These are phyloP conservation scores for Penicillium atrosanguineum DNA, from an alignment of 495 filamentous ascomycete genomes.

Conservation along the genomic window DNA sequence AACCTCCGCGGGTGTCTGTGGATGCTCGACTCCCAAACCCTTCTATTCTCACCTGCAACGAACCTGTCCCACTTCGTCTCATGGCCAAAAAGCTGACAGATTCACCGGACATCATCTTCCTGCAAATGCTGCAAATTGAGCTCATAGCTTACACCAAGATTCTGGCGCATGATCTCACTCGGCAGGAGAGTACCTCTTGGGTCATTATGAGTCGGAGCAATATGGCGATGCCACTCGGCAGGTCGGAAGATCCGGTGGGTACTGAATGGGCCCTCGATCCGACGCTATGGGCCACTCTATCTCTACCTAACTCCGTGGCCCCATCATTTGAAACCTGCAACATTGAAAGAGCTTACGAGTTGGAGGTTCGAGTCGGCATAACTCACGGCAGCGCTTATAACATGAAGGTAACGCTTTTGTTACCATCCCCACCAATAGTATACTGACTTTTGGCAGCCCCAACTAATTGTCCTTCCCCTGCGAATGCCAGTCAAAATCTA, in stretches of 20 bases:
- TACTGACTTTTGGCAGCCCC: conserved; percentile 44
- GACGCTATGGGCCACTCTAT: conserved; percentile 62
- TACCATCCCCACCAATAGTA: background rate
- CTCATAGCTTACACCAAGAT: conserved; percentile 78
- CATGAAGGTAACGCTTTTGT: conserved; percentile 45
- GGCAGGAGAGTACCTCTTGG: conserved; percentile 66
- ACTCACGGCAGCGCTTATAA: conserved; percentile 51
- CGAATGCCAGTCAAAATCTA: conserved; percentile 76
- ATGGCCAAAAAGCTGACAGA: conserved; percentile 72
- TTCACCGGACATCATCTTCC: conserved; percentile 58
- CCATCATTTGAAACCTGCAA: conserved; percentile 90
- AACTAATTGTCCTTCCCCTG: conserved; percentile 71
- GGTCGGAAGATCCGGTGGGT: conserved; percentile 55
- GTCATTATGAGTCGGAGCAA: conserved; percentile 65
- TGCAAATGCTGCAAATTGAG: conserved; percentile 78
- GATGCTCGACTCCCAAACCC: conserved; percentile 87
- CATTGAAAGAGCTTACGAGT: conserved; percentile 72
- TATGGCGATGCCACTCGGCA: conserved; percentile 61
- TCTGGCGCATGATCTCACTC: conserved; percentile 65
- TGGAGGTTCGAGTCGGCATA: conserved; percentile 78
- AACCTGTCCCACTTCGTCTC: conserved; percentile 76
- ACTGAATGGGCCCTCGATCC: conserved; percentile 67
- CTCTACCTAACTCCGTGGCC: conserved; percentile 78
- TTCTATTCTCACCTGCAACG: conserved; percentile 83
- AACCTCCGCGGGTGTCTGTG: conserved; percentile 56